Percentiles rank a stretch among this genome's conserved stretches.
phyloP scores from a whole-genome alignment of 2,329 filamentous ascomycete genomes.

The Cladophialophora exuberans region DNA sequence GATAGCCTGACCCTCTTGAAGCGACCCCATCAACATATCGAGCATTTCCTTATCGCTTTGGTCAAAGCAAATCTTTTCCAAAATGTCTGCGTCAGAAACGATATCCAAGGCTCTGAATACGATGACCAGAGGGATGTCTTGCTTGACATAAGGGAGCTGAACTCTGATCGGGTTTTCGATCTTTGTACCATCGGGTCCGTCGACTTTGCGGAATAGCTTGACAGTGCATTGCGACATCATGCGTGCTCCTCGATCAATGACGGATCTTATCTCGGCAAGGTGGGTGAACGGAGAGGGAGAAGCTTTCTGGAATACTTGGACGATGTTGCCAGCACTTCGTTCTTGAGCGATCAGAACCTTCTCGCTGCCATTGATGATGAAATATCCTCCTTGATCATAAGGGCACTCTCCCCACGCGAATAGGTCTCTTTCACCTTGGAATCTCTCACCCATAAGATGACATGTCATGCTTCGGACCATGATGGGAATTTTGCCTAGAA shows the following conservation, averaged over 20 bases:
- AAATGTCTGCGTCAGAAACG: constrained; percentile 95
- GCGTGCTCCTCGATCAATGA: constrained; percentile 92
- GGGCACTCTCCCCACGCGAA: constrained; percentile 95
- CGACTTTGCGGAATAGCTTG: constrained; percentile 85
- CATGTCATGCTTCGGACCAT: constrained; percentile 99
- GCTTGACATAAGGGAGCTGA: constrained; percentile 90
- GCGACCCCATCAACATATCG: constrained; percentile 94
- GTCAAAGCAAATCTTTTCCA: constrained; percentile 97
- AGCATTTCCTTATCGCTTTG: constrained; percentile 95
- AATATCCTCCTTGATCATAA: constrained; percentile 97
- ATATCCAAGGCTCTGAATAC: constrained; percentile 95
- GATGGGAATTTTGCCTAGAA: constrained; percentile 92
- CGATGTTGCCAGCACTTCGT: constrained; percentile 95
- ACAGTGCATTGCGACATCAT: constrained; percentile 91
- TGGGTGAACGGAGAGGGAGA: constrained; percentile 89
- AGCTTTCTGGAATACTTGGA: constrained; percentile 98
- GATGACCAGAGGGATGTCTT: constrained; percentile 89
- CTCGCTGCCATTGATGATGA: constrained; percentile 98
- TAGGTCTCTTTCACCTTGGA: constrained; percentile 72
- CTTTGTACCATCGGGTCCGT: constrained; percentile 58
- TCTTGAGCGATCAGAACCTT: constrained; percentile 98
- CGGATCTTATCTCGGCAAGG: constrained; percentile 93
- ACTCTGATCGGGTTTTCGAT: constrained; percentile 66
- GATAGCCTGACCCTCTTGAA: constrained; percentile 94
- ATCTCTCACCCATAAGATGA: constrained; percentile 58